Evolutionary conservation across 805 yeast genomes (phyloP).

Genomic region (Komagataella pastoris): DNA sequence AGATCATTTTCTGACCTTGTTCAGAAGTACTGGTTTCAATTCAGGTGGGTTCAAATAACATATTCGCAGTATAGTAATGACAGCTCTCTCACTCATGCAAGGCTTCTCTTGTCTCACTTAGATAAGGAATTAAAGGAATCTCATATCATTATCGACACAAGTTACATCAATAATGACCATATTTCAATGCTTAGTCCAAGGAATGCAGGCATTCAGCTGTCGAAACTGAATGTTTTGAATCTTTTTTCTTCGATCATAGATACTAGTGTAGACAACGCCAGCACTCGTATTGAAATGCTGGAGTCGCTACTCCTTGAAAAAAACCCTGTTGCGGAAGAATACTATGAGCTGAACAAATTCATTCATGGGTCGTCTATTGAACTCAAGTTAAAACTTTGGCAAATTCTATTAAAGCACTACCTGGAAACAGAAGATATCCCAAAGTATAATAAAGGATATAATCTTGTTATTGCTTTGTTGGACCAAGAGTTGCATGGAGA

Average conservation of each 20-base stretch:
- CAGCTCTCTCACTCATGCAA: slow-evolving; percentile 18
- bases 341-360: slow-evolving; percentile 43
- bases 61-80: slow-evolving; percentile 27
- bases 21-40: slow-evolving; percentile 14
- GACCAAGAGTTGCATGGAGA: slow-evolving; percentile 20
- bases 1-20: not conserved
- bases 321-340: not conserved
- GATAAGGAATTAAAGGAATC: slow-evolving; percentile 6
- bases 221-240: slow-evolving; percentile 58
- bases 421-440: slow-evolving; percentile 14
- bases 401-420: slow-evolving; percentile 48
- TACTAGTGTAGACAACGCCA: not conserved
- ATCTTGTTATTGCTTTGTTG: slow-evolving; percentile 33
- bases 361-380: slow-evolving; percentile 50
- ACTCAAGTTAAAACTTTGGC: slow-evolving; percentile 66
- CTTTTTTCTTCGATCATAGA: slow-evolving; percentile 33
- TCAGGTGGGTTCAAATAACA: slow-evolving; percentile 34
- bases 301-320: not conserved
- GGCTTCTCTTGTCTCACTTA: slow-evolving; percentile 12
- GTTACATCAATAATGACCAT: slow-evolving; percentile 42
- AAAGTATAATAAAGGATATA: slow-evolving; percentile 35
- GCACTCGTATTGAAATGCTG: not conserved
- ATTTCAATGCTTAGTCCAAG: slow-evolving; percentile 42
- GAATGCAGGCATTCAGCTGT: slow-evolving; percentile 44
- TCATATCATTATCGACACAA: slow-evolving; percentile 16